These are phyloP conservation scores for Sporothrix luriei DNA, from an alignment of 2,329 filamentous ascomycete species.

Conservation along the genomic window DNA sequence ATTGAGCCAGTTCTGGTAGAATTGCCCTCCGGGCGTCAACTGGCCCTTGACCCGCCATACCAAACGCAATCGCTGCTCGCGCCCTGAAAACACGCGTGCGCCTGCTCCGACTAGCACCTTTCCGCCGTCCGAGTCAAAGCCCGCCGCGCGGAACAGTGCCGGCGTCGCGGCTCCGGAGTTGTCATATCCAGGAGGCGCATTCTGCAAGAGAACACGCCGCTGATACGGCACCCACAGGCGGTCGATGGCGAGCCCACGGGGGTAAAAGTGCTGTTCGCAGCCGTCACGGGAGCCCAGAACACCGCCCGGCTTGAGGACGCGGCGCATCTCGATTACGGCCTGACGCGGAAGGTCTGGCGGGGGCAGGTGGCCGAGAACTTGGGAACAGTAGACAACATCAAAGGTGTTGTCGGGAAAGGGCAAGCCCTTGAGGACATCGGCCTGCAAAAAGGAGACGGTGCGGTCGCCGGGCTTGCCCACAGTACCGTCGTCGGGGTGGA, in stretches of 20 bases:
- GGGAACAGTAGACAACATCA: constrained; percentile 49
- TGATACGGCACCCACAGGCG: constrained; percentile 40
- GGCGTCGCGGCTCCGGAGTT: constrained; percentile 39
- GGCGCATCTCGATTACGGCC: constrained; percentile 48
- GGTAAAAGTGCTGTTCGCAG: constrained; percentile 42
- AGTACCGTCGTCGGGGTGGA: constrained; percentile 33
- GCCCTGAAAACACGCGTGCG: constrained; percentile 39
- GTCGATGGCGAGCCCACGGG: constrained; percentile 38
- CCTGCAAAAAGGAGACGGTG: constrained; percentile 39
- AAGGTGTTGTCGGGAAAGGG: constrained; percentile 47
- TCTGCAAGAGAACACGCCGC: constrained; percentile 32
- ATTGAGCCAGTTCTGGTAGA: constrained; percentile 44
- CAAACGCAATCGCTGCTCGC: constrained; percentile 41
- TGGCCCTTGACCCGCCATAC: constrained; percentile 38
- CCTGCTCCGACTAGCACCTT: constrained; percentile 42
- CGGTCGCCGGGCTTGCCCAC: constrained; percentile 19
- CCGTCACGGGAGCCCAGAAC: constrained; percentile 45
- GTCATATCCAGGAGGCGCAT: constrained; percentile 30
- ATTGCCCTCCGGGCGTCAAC: constrained; percentile 41
- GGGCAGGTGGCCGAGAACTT: constrained; percentile 49
- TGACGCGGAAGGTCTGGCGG: constrained; percentile 39
- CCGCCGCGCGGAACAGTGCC: constrained; percentile 41
- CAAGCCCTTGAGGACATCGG: constrained; percentile 45
- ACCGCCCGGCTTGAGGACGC: constrained; percentile 50
- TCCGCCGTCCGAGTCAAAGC: constrained; percentile 40